A percentile compares a stretch with the other conserved stretches of the same genome.
These are phyloP conservation scores for Austroboletus novae-zelandiae DNA, from an alignment of 1,284 basidiomycete species.

Conservation along the genomic window DNA sequence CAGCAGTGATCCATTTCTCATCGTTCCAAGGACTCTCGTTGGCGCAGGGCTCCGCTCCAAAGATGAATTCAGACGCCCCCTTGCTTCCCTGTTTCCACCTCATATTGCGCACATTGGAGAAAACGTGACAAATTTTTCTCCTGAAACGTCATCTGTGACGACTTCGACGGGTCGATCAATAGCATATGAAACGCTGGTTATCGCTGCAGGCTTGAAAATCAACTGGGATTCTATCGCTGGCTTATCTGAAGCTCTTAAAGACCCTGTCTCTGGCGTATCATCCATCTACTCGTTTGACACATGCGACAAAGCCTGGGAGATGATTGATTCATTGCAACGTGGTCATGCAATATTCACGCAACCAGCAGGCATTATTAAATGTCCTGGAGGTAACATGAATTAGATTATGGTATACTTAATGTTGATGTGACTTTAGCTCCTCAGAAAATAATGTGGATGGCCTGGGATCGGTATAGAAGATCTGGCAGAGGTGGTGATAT, in stretches of 20 bases:
- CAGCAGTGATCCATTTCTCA: not conserved
- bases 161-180: conserved; percentile 70
- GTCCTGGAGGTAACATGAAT: conserved; percentile 72
- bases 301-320: conserved; percentile 84
- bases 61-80: conserved; percentile 62
- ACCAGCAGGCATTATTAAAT: conserved; percentile 91
- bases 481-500: conserved; percentile 60
- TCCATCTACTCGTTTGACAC: conserved; percentile 92
- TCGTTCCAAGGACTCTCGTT: conserved; percentile 77
- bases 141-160: conserved; percentile 71
- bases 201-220: conserved; percentile 86
- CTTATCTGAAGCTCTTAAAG: conserved; percentile 72
- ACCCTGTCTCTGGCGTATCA: conserved; percentile 80
- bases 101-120: conserved; percentile 76
- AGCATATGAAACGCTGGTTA: conserved; percentile 84
- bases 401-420: no score
- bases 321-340: conserved; percentile 71
- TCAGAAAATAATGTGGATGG: conserved; percentile 96
- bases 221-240: conserved; percentile 83
- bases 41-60: conserved; percentile 82
- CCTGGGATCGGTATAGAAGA: conserved; percentile 71
- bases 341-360: conserved; percentile 96
- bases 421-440: conserved; percentile 52
- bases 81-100: conserved; percentile 69
- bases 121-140: conserved; percentile 76